Conservation (phyloP, 2,329 filamentous ascomycete genomes). For the Arthrobotrys musiformis region DNA sequence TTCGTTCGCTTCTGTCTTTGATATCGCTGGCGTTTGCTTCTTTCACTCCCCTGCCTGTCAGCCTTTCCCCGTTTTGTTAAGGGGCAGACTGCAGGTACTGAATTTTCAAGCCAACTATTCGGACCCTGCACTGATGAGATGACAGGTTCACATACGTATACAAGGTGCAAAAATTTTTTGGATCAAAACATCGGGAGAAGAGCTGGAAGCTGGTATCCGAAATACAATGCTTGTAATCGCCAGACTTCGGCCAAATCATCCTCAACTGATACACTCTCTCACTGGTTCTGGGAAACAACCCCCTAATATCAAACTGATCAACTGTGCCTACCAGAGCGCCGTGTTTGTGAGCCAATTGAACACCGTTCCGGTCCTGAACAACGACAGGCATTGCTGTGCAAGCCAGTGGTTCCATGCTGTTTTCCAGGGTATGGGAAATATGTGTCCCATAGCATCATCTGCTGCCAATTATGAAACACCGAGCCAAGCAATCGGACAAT, state of each 20-base stretch:
- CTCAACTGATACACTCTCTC: conserved; percentile 51
- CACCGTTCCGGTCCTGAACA: conserved; percentile 21
- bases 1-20: conserved; percentile 52
- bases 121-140: conserved; percentile 36
- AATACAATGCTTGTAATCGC: not conserved
- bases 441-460: conserved; percentile 34
- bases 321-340: conserved; percentile 19
- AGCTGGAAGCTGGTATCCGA: conserved; percentile 5
- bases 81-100: conserved; percentile 55
- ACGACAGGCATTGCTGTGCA: conserved; percentile 40
- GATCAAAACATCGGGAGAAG: conserved; percentile 1
- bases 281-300: conserved; percentile 23
- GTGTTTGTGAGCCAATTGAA: conserved; percentile 36
- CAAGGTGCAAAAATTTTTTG: not conserved
- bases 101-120: conserved; percentile 18
- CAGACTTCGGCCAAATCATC: conserved; percentile 16
- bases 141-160: conserved; percentile 21
- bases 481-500: conserved; percentile 44
- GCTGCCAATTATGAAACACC: conserved; percentile 40
- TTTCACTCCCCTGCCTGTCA: conserved; percentile 36
- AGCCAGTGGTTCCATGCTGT: conserved; percentile 37
- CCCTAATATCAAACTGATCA: conserved; percentile 49
- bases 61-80: conserved; percentile 55
- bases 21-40: conserved; percentile 51
- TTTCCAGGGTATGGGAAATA: conserved; percentile 34